Evolutionary conservation across 306 rosid genomes (phyloP).

Genomic region (Luffa acutangula): DNA sequence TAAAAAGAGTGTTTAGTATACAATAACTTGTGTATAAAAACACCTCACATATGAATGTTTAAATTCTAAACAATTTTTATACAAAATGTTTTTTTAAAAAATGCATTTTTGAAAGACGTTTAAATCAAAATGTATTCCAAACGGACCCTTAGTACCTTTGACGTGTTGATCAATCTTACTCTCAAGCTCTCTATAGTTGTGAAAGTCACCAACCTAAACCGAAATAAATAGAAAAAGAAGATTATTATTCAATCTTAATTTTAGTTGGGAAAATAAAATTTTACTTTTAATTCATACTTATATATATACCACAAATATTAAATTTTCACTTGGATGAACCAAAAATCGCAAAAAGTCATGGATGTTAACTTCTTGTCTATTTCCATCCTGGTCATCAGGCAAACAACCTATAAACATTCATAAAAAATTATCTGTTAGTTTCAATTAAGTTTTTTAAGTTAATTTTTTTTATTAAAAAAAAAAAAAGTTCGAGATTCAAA

Average conservation of each 20-base stretch:
- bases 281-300: background rate
- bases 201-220: background rate
- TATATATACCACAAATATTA: background rate
- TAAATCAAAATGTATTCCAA: too few species aligned
- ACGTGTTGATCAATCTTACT: background rate
- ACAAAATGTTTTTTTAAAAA: too few species aligned
- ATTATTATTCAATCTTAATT: background rate
- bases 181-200: background rate
- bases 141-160: background rate
- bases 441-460: background rate
- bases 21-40: too few species aligned
- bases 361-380: background rate
- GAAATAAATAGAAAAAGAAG: background rate
- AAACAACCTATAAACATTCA: background rate
- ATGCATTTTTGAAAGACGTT: too few species aligned
- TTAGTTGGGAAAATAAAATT: background rate
- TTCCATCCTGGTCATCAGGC: background rate
- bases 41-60: too few species aligned
- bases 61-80: too few species aligned
- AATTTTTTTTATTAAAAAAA: too few species aligned
- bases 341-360: background rate
- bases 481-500: too few species aligned
- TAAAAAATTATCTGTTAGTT: background rate
- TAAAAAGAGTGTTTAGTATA: too few species aligned
- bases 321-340: background rate